Percentiles rank a stretch among this genome's conserved stretches.
Conservation (phyloP, 2,329 filamentous ascomycete species). For the Ploettnerulaceae sp. region DNA sequence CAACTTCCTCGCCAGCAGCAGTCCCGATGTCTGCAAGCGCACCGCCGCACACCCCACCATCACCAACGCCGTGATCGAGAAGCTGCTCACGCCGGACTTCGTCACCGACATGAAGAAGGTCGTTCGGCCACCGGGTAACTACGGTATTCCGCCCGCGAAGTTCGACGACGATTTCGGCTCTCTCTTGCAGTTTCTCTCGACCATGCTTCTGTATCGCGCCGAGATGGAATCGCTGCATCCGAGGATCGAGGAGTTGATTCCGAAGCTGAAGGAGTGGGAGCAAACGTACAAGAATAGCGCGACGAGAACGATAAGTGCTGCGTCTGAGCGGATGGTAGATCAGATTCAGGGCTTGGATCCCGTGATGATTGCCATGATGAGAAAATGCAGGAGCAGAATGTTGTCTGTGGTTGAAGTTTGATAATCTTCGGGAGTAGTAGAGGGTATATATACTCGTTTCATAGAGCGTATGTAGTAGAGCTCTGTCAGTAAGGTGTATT, state of each 20-base stretch:
- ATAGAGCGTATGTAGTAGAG: too few species aligned
- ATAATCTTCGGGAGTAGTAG: constrained; percentile 15
- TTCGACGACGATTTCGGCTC: constrained; percentile 28
- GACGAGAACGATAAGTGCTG: constrained; percentile 20
- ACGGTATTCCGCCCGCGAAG: constrained; percentile 12
- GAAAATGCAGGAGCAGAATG: constrained; percentile 13
- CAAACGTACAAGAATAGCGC: constrained; percentile 15
- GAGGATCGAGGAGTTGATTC: constrained; percentile 23
- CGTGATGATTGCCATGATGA: constrained; percentile 13
- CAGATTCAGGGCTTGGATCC: constrained; percentile 22
- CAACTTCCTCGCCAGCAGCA: constrained; percentile 21
- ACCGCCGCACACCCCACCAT: constrained; percentile 20
- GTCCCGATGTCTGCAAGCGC: constrained; percentile 24
- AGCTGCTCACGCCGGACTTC: constrained; percentile 20
- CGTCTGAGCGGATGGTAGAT: constrained; percentile 19
- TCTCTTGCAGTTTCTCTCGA: constrained; percentile 28
- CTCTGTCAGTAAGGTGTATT: too few species aligned
- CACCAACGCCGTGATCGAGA: constrained; percentile 22
- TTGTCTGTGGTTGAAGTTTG: constrained; percentile 23
- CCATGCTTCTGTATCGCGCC: constrained; percentile 21
- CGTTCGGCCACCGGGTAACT: not conserved
- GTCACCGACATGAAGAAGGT: constrained; percentile 19
- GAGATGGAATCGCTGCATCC: constrained; percentile 16
- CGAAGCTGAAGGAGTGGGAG: constrained; percentile 20
- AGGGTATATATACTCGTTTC: too few species aligned